These are phyloP conservation scores for Talaromyces adpressus DNA, from an alignment of 495 filamentous ascomycete species.

Conservation along the genomic window DNA sequence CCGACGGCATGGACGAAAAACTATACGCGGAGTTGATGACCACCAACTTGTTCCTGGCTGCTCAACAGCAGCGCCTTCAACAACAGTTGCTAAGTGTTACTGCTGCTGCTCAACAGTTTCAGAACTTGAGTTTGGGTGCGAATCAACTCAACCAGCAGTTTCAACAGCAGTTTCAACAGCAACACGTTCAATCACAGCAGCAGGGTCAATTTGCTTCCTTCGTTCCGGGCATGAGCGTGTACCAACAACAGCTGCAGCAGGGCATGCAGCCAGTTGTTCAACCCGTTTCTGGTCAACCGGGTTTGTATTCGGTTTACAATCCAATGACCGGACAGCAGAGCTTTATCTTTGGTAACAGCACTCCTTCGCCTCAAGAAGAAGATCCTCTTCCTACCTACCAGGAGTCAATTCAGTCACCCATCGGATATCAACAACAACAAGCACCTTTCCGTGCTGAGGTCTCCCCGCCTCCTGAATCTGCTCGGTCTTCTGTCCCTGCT, in stretches of 20 bases:
- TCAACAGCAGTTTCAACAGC: constrained; percentile 8
- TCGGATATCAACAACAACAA: constrained; percentile 29
- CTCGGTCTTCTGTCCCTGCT: constrained; percentile 38
- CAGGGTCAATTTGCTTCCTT: constrained; percentile 17
- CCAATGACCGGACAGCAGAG: constrained; percentile 73
- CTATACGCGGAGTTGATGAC: constrained; percentile 77
- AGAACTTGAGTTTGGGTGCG: constrained; percentile 55
- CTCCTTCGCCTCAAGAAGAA: constrained; percentile 27
- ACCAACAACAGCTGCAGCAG: constrained; percentile 65
- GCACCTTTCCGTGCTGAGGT: constrained; percentile 70
- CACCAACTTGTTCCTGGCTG: constrained; percentile 76
- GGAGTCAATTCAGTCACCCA: constrained; percentile 34
- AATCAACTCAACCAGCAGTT: constrained; percentile 33
- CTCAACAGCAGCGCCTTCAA: constrained; percentile 80
- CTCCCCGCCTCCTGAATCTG: constrained; percentile 63
- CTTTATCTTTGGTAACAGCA: constrained; percentile 56
- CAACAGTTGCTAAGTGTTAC: constrained; percentile 53
- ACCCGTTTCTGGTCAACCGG: constrained; percentile 61
- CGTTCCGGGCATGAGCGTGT: constrained; percentile 46
- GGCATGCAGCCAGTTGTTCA: constrained; percentile 64
- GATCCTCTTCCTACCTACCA: constrained; percentile 20
- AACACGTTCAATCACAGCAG: constrained; percentile 12
- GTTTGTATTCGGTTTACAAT: constrained; percentile 76
- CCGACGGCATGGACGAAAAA: constrained; percentile 70
- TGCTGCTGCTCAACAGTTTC: constrained; percentile 65